Conservation (phyloP, 495 filamentous ascomycete species). For the Neurospora hispaniola region DNA sequence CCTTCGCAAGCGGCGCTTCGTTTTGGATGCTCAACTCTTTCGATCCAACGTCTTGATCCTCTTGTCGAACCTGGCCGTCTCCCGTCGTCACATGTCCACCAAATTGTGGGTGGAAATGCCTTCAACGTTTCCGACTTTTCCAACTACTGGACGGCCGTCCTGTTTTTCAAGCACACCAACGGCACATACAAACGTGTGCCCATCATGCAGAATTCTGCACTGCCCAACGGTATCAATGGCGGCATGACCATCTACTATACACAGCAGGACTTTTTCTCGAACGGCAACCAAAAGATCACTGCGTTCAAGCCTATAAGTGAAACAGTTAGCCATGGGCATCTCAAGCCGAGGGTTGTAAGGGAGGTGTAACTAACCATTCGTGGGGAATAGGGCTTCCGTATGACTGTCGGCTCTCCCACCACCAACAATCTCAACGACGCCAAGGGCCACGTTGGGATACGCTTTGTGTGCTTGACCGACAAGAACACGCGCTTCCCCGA, state of each 20-base stretch:
- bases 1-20: constrained; percentile 32
- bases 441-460: constrained; percentile 29
- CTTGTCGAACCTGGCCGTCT: constrained; percentile 29
- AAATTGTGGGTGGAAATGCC: constrained; percentile 40
- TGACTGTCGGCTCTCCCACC: constrained; percentile 40
- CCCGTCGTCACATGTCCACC: constrained; percentile 37
- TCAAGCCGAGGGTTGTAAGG: neutral
- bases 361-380: constrained; percentile 2
- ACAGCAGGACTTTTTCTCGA: constrained; percentile 32
- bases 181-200: constrained; percentile 37
- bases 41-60: constrained; percentile 37
- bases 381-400: constrained; percentile 38
- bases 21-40: constrained; percentile 37
- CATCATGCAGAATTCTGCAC: constrained; percentile 30
- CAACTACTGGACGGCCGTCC: constrained; percentile 37
- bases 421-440: constrained; percentile 20
- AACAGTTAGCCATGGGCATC: neutral
- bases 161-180: constrained; percentile 43
- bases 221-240: constrained; percentile 35
- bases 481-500: constrained; percentile 33
- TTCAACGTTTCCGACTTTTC: too few relatives aligned
- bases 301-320: constrained; percentile 35
- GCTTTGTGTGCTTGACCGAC: constrained; percentile 37
- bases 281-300: constrained; percentile 34
- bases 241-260: constrained; percentile 42